These are phyloP conservation scores for Sclerotinia borealis DNA, from an alignment of 2,329 filamentous ascomycete species.

Conservation along the genomic window DNA sequence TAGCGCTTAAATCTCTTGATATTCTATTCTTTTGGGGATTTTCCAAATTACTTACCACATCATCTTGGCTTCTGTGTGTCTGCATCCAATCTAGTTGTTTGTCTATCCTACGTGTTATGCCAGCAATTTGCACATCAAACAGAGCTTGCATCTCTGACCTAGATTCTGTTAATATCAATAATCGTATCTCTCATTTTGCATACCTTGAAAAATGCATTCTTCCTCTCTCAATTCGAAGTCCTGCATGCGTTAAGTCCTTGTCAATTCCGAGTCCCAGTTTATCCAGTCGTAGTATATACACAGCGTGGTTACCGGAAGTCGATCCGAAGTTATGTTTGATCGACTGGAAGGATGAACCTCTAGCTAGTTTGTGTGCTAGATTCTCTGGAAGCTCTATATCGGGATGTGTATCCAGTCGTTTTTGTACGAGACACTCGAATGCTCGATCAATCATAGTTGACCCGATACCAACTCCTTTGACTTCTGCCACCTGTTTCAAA, in stretches of 20 bases:
- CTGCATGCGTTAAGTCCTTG: neutral
- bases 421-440: slow-evolving; percentile 37
- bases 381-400: slow-evolving; percentile 34
- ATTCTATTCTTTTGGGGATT: neutral
- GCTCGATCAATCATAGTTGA: slow-evolving; percentile 40
- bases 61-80: neutral
- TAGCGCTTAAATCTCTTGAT: neutral
- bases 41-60: slow-evolving; percentile 7
- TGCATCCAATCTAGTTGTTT: slow-evolving; percentile 32
- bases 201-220: slow-evolving; percentile 5
- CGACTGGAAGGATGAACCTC: slow-evolving; percentile 37
- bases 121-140: slow-evolving; percentile 2
- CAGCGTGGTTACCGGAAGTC: slow-evolving; percentile 36
- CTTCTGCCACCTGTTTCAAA: slow-evolving; percentile 34
- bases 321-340: slow-evolving; percentile 40
- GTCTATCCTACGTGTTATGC: slow-evolving; percentile 30
- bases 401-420: slow-evolving; percentile 34
- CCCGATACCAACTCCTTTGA: slow-evolving; percentile 42
- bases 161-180: neutral
- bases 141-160: neutral
- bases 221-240: neutral
- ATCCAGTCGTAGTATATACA: slow-evolving; percentile 37
- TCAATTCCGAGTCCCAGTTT: slow-evolving; percentile 1
- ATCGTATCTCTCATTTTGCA: neutral
- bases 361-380: slow-evolving; percentile 35